Base-by-base conservation (phyloP, 192 early-diverging fungal species). In the Kappamyces sp. region DNA sequence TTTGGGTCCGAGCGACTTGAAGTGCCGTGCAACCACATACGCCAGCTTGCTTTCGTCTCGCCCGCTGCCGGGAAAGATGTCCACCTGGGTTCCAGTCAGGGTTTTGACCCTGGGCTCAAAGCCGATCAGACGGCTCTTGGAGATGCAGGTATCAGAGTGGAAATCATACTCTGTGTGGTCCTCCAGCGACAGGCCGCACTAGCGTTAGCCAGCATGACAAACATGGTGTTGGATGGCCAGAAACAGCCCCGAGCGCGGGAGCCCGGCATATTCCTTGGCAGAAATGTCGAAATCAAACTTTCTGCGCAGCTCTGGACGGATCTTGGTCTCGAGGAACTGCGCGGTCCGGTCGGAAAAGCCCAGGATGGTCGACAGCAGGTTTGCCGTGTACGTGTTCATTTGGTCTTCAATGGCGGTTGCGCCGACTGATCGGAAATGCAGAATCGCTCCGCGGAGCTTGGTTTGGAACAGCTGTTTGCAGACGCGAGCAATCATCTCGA, bases 201-300 rank as follows among this genome's bases (percentile, higher is more conserved):
- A 50, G n/a, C 34, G 23, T 23, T 23, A 23, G 23, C 23, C 9
- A 64, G 5, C 33, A 44, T 53, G 3, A 41, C 61, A 2, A 55
- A 81, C 79, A 15, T 82, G 76, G 57, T 67, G 66, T 62, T 82
- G 79, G 69, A 82, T 76, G 12, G 72, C 66, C 42, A 73, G 42
- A 51, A 82, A 82, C 5, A 82, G 44, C 2, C 72, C 70, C 3
- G 74, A 74, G 7, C 55, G 32, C 42, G 76, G 74, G 38, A 82
- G 63, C 33, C 41, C 46, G 13, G 33, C 13, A 50, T 72, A 82
- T 5, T 50, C 51, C 5, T 47, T 47, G 6, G 55, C 63, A 23
- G 51, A 61, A 48, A 82, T 66, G 10, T 66, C 61, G 36, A 65
- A 72, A 31, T 70, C 53, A 53, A 65, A 82, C 53, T 82, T 79